Base-by-base conservation (phyloP, 2,329 filamentous ascomycete genomes). In the Endocalyx cinctus region DNA sequence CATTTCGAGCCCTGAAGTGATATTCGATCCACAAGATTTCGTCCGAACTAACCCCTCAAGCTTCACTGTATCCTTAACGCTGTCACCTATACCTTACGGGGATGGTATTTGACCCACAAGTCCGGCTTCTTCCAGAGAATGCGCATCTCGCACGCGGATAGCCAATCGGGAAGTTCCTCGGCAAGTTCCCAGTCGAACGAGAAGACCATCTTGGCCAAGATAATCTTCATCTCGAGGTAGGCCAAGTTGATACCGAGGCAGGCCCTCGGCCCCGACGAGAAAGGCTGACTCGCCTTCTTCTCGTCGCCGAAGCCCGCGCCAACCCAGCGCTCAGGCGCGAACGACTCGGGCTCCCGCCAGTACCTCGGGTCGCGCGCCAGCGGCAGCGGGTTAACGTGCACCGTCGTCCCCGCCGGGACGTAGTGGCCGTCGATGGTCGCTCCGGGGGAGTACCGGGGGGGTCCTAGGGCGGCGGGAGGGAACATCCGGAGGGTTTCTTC, bases 141-240 rank as follows among this genome's bases (percentile, higher is more conserved):
- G 25, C 47, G 52, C 20, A 37, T 45, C 25, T 44, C 44, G 22
- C 52, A 50, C 10, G 55, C 43, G 6, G 36, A 25, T 23, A 63
- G 39, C 64, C 66, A 70, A 26, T 67, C 55, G 5, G 37, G 29
- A 29, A 51, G 43, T 17, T 36, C 40, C 22, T 43, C 35, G 5
- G 51, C 46, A 17, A 63, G 46, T 35, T 59, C 53, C 35, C 63
- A 38, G 29, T 66, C 59, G 32, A 59, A 66, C 3, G 46, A 40
- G 33, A 41, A 64, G 6, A 63, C 13, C 17, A 66, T 33, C 38
- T 60, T 63, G 1, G 60, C 56, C 10, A 66, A 29, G 10, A 59
- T 52, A 5, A 61, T 37, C 6, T 52, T 45, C 50, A 64, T 57
- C 41, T 66, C 62, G 6, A 62, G 48, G 22, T 58, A 58, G 1